phyloP scores from a whole-genome alignment of 139 green algal species.

The Volvox reticuliferus region DNA sequence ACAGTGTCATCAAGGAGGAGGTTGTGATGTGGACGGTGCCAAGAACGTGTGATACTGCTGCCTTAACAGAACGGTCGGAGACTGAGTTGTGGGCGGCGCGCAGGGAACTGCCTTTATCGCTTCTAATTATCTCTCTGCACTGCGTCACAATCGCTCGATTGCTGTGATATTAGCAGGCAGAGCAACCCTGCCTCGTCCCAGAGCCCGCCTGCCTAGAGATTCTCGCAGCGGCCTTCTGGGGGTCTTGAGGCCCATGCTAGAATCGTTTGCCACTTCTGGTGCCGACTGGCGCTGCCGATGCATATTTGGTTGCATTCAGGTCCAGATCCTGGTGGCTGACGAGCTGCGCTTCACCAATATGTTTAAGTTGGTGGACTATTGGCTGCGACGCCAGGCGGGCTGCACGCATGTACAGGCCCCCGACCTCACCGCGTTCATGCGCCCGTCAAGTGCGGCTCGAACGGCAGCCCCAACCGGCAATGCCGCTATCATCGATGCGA shows the following conservation, averaged over 20 bases:
- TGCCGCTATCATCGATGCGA: neutral
- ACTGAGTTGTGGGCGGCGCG: neutral
- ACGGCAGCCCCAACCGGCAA: neutral
- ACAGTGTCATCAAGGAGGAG: no score
- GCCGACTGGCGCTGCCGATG: neutral
- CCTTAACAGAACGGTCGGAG: neutral
- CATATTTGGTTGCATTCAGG: neutral
- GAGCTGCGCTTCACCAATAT: constrained; percentile 46
- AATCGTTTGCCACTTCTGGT: no score
- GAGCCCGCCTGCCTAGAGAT: neutral
- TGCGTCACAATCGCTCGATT: no score
- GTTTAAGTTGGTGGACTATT: neutral
- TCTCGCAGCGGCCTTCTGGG: neutral
- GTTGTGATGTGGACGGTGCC: no score
- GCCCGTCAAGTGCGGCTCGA: neutral
- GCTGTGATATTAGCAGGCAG: no score
- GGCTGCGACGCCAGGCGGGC: neutral
- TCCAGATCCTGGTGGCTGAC: constrained; percentile 26
- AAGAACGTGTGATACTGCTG: no score
- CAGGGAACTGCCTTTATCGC: no score
- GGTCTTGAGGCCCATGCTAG: no score
- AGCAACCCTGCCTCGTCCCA: no score
- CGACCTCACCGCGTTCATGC: constrained; percentile 26
- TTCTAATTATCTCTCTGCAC: no score
- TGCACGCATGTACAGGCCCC: neutral